Evolutionary conservation across 306 rosid species (phyloP).

Genomic region (Cicer arietinum): DNA sequence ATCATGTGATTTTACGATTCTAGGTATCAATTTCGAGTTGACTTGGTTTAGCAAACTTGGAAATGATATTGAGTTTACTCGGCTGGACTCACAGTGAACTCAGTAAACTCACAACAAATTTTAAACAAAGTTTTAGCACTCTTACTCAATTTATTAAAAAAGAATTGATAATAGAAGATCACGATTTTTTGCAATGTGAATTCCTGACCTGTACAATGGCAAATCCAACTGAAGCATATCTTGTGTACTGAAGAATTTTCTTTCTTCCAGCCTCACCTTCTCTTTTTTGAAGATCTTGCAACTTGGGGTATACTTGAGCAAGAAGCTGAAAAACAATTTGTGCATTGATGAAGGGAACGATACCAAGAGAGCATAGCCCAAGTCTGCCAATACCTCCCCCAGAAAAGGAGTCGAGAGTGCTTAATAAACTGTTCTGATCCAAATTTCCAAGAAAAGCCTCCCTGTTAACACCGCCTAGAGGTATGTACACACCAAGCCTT

Average conservation of each 20-base stretch:
- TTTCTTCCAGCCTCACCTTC: conserved; percentile 98
- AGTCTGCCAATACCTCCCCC: conserved; percentile 98
- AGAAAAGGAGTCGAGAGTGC: conserved; percentile 93
- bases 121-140: no score
- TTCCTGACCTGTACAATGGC: conserved; percentile 86
- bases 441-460: conserved; percentile 96
- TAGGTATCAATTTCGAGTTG: no score
- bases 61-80: no score
- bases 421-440: conserved; percentile 86
- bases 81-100: no score
- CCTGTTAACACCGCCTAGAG: conserved; percentile 93
- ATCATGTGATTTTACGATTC: no score
- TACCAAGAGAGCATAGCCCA: conserved; percentile 92
- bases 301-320: conserved; percentile 89
- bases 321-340: conserved; percentile 97
- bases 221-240: conserved; percentile 95
- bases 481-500: conserved; percentile 87
- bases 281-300: conserved; percentile 94
- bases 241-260: conserved; percentile 87
- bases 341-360: conserved; percentile 96
- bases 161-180: conserved; percentile 8
- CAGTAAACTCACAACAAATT: no score
- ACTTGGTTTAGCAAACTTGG: no score
- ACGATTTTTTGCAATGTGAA: conserved; percentile 14
- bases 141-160: neutral